phyloP scores from a whole-genome alignment of 2,329 filamentous ascomycete genomes.

The Aspergillus terreus region DNA sequence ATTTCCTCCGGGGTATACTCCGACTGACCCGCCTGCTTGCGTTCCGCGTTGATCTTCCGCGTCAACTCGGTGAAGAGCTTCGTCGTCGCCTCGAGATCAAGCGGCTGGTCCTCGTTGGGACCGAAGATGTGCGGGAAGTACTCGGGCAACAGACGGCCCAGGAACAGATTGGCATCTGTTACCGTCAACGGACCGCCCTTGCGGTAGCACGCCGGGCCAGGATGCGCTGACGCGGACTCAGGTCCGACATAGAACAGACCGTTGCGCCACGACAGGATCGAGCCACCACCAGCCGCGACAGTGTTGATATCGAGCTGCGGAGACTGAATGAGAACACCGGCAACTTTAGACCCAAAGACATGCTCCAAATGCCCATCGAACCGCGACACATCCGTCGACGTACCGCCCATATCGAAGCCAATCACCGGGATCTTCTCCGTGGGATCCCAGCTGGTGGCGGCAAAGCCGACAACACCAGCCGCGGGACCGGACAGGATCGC shows the following conservation, averaged over 20 bases:
- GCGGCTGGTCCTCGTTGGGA: conserved; percentile 76
- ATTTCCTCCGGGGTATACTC: conserved; percentile 50
- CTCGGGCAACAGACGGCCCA: conserved; percentile 80
- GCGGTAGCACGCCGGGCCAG: conserved; percentile 86
- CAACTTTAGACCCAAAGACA: conserved; percentile 89
- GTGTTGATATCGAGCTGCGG: conserved; percentile 94
- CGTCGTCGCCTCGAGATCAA: conserved; percentile 73
- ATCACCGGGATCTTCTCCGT: conserved; percentile 81
- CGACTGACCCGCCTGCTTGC: conserved; percentile 38
- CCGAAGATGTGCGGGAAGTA: conserved; percentile 98
- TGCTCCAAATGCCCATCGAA: conserved; percentile 89
- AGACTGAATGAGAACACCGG: conserved; percentile 89
- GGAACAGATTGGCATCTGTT: conserved; percentile 85
- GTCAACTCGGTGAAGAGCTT: conserved; percentile 73
- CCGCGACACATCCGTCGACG: conserved; percentile 81
- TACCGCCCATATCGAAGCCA: conserved; percentile 95
- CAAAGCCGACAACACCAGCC: conserved; percentile 92
- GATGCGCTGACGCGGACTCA: conserved; percentile 86
- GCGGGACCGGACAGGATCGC: conserved; percentile 88
- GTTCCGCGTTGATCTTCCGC: conserved; percentile 55
- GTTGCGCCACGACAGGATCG: conserved; percentile 75
- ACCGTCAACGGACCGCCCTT: conserved; percentile 89
- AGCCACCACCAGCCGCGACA: conserved; percentile 76
- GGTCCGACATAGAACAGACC: conserved; percentile 89
- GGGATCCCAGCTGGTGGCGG: conserved; percentile 83